phyloP scores from a whole-genome alignment of 192 early-diverging fungal genomes.

The Rhizophagus clarus region DNA sequence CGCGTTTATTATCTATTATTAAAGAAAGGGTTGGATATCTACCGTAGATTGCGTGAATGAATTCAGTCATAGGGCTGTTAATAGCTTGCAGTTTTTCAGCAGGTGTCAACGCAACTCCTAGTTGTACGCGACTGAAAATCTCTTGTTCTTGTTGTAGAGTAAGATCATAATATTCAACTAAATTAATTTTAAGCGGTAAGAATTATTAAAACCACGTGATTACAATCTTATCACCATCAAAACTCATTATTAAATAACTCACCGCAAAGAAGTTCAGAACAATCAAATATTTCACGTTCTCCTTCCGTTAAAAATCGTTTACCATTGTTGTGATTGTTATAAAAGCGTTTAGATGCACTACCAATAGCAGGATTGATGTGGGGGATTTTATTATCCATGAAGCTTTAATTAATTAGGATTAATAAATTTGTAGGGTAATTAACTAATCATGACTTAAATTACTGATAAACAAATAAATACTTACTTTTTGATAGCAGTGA shows the following conservation, averaged over 20 bases:
- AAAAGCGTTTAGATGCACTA: conserved; percentile 13
- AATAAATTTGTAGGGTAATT: background rate
- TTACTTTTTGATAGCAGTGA: conserved; percentile 38
- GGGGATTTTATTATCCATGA: conserved; percentile 38
- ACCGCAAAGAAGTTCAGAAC: conserved; percentile 35
- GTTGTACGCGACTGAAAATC: conserved; percentile 37
- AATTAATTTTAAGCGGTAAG: too few species aligned
- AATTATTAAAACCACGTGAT: too few species aligned
- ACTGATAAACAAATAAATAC: background rate
- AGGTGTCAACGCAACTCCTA: conserved; percentile 32
- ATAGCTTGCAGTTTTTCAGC: conserved; percentile 37
- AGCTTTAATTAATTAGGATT: conserved; percentile 17
- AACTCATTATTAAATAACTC: background rate
- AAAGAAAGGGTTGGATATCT: background rate
- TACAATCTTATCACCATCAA: background rate
- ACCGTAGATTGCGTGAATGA: conserved; percentile 1
- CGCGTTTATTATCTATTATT: conserved; percentile 23
- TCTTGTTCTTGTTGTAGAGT: conserved; percentile 37
- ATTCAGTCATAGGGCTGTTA: conserved; percentile 29
- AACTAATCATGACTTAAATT: background rate
- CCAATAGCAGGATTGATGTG: conserved; percentile 26
- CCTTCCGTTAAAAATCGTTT: conserved; percentile 1
- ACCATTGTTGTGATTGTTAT: background rate
- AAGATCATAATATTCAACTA: conserved; percentile 37
- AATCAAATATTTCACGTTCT: conserved; percentile 29